Conservation (phyloP, 164 flowering plant genomes). For the Platanus orientalis region DNA sequence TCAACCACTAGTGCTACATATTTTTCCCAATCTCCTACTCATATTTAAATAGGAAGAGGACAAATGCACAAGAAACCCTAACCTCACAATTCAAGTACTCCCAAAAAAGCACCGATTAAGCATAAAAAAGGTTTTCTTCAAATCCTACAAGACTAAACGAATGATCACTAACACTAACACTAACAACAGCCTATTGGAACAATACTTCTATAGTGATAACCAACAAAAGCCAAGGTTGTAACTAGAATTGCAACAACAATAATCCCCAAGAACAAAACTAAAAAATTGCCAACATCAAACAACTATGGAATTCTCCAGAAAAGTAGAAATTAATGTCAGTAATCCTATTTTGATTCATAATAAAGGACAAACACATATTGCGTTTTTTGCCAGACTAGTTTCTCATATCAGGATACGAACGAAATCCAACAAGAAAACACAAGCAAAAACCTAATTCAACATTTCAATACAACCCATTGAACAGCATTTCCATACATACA, state of each 20-base stretch:
- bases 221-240: neutral
- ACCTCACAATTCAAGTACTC: neutral
- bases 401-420: too few relatives aligned
- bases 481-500: too few relatives aligned
- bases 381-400: too few relatives aligned
- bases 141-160: neutral
- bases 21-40: too few relatives aligned
- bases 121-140: neutral
- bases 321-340: neutral
- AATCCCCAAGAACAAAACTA: neutral
- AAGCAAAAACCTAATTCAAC: too few relatives aligned
- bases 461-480: too few relatives aligned
- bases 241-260: neutral
- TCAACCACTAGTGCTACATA: too few relatives aligned
- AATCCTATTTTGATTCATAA: too few relatives aligned
- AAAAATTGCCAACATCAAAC: neutral
- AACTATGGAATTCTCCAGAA: neutral
- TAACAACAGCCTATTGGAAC: neutral
- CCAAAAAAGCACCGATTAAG: neutral
- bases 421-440: too few relatives aligned
- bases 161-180: neutral
- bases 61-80: neutral
- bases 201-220: neutral
- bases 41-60: too few relatives aligned
- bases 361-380: too few relatives aligned